These are phyloP conservation scores for Lentinula detonsa DNA, from an alignment of 768 basidiomycete genomes.

Conservation along the genomic window DNA sequence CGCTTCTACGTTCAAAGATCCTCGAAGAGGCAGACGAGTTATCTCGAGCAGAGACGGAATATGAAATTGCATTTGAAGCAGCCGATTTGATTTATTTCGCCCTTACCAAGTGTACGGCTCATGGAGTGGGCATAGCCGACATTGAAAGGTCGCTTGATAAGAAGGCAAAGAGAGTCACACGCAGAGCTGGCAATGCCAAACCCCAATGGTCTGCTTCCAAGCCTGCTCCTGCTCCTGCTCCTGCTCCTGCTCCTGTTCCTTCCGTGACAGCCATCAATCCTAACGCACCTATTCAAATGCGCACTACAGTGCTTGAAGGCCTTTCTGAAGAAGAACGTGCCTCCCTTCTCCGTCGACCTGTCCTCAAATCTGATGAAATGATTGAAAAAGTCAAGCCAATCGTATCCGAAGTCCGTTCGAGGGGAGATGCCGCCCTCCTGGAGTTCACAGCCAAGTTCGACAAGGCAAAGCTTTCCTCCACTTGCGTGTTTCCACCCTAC, in stretches of 20 bases:
- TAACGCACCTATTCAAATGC: constrained; percentile 67
- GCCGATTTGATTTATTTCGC: constrained; percentile 95
- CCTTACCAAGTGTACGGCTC: constrained; percentile 74
- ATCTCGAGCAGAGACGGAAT: constrained; percentile 70
- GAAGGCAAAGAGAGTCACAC: constrained; percentile 82
- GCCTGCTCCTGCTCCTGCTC: constrained; percentile 12
- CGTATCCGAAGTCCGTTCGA: constrained; percentile 75
- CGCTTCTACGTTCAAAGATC: constrained; percentile 86
- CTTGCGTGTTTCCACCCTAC: constrained; percentile 78
- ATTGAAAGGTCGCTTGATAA: constrained; percentile 78
- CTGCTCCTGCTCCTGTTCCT: constrained; percentile 4
- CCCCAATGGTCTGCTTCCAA: constrained; percentile 53
- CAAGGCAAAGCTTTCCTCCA: constrained; percentile 62
- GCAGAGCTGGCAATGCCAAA: constrained; percentile 90
- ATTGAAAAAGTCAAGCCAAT: constrained; percentile 92
- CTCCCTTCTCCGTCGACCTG: constrained; percentile 78
- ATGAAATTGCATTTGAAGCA: constrained; percentile 90
- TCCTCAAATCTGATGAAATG: constrained; percentile 84
- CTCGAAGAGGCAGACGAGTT: constrained; percentile 98
- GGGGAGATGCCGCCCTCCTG: constrained; percentile 83
- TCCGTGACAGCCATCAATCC: constrained; percentile 12
- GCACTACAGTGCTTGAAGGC: constrained; percentile 53
- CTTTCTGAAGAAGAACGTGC: constrained; percentile 48
- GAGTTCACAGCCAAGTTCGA: constrained; percentile 94
- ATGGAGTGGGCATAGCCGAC: constrained; percentile 78